Evolutionary conservation across 768 basidiomycete species (phyloP).

Genomic region (Pleurotus eryngii): DNA sequence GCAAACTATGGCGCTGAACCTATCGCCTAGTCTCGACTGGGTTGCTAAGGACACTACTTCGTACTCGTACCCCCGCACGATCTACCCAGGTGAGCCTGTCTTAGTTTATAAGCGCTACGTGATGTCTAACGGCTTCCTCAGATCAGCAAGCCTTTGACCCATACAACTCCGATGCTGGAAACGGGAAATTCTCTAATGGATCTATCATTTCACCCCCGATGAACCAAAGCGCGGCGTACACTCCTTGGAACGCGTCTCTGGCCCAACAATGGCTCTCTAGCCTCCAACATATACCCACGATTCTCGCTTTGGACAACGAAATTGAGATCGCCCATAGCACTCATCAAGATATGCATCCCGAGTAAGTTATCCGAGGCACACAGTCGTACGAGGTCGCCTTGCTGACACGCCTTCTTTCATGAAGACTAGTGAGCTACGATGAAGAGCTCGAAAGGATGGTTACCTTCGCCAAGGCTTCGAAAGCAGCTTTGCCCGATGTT

Average conservation of each 20-base stretch:
- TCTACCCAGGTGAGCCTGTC: constrained; percentile 37
- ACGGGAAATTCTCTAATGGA: constrained; percentile 48
- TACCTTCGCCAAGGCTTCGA: constrained; percentile 35
- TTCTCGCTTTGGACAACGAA: constrained; percentile 53
- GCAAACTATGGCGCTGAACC: neutral
- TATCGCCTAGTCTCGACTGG: constrained; percentile 46
- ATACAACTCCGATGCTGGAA: constrained; percentile 45
- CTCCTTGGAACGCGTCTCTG: constrained; percentile 43
- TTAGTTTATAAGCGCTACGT: neutral
- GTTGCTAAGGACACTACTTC: constrained; percentile 51
- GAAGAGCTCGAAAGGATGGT: constrained; percentile 48
- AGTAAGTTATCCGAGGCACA: constrained; percentile 20
- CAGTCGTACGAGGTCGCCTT: neutral
- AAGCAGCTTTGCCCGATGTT: constrained; percentile 41
- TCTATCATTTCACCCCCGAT: constrained; percentile 38
- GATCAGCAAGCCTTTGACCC: constrained; percentile 44
- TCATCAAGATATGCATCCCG: constrained; percentile 57
- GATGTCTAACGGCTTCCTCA: constrained; percentile 12
- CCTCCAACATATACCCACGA: constrained; percentile 43
- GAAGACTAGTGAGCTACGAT: constrained; percentile 44
- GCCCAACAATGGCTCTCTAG: constrained; percentile 43
- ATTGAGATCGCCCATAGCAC: constrained; percentile 53
- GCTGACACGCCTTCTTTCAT: neutral
- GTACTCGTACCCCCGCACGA: constrained; percentile 43
- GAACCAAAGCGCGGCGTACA: constrained; percentile 37